Conservation (phyloP, 345 rosid species). For the Populus deltoides region DNA sequence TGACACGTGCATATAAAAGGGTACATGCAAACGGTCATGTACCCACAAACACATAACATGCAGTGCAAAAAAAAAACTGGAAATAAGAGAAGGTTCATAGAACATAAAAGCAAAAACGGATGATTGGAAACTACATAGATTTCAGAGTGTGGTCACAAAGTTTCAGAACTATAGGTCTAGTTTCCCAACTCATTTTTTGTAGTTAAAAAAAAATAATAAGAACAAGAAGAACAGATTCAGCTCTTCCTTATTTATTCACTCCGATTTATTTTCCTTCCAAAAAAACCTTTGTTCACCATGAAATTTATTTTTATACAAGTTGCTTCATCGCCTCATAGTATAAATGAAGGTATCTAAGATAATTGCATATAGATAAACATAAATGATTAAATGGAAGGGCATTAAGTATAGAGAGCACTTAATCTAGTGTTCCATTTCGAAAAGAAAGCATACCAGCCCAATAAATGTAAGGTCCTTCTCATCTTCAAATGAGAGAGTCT, state of each 20-base stretch:
- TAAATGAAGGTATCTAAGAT: neutral
- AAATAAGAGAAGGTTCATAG: neutral
- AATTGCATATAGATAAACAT: neutral
- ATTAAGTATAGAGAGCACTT: neutral
- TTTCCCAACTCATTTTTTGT: neutral
- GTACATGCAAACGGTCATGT: neutral
- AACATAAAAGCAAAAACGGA: neutral
- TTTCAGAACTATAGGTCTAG: neutral
- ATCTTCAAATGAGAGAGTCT: conserved; percentile 64
- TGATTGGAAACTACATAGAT: neutral
- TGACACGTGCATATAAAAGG: neutral
- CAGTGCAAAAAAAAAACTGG: neutral
- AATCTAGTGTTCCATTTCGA: conserved; percentile 17
- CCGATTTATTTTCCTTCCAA: neutral
- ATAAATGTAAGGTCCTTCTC: conserved; percentile 95
- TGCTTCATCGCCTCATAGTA: neutral
- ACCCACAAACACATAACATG: neutral
- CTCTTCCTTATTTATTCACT: neutral
- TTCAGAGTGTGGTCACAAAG: neutral
- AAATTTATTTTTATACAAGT: too few relatives aligned
- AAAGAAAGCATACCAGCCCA: conserved; percentile 94
- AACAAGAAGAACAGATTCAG: neutral
- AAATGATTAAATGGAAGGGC: neutral
- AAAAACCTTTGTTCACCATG: neutral
- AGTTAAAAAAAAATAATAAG: too few relatives aligned